A percentile compares a stretch with the other conserved stretches of the same genome.
Evolutionary conservation across 441 rosid species (phyloP).

Genomic region (Pelargonium cotyledonis): DNA sequence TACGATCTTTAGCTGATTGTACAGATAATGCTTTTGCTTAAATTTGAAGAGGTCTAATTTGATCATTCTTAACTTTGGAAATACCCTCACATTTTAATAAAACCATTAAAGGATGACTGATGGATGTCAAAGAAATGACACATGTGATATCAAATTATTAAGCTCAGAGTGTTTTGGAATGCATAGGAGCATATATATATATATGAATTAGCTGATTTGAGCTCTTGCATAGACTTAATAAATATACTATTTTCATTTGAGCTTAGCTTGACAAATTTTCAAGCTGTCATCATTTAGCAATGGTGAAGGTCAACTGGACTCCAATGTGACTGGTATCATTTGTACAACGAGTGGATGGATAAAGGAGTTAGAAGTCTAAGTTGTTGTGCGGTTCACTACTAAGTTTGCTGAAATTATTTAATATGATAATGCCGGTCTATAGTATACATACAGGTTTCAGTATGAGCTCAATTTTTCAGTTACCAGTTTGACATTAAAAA

Average conservation of each 20-base stretch:
- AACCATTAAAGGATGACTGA: not conserved
- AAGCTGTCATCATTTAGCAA: too few species aligned
- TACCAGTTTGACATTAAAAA: too few species aligned
- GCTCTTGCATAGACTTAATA: not conserved
- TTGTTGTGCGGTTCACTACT: not conserved
- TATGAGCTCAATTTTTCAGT: not conserved
- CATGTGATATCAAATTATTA: not conserved
- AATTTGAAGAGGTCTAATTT: not conserved
- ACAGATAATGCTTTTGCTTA: too few species aligned
- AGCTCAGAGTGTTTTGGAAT: not conserved
- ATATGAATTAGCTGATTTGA: not conserved
- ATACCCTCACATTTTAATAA: not conserved
- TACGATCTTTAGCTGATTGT: too few species aligned
- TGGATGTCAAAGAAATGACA: not conserved
- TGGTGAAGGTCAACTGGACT: too few species aligned
- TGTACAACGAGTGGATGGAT: too few species aligned
- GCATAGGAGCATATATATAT: not conserved
- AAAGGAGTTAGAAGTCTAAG: too few species aligned
- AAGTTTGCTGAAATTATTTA: not conserved
- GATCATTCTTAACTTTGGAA: not conserved
- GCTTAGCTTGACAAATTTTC: too few species aligned
- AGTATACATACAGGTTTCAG: too few species aligned
- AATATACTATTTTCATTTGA: too few species aligned
- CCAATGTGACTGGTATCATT: too few species aligned
- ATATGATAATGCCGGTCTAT: too few species aligned